Base-by-base conservation (phyloP, 2,329 filamentous ascomycete species). In the Xylariaceae sp. region DNA sequence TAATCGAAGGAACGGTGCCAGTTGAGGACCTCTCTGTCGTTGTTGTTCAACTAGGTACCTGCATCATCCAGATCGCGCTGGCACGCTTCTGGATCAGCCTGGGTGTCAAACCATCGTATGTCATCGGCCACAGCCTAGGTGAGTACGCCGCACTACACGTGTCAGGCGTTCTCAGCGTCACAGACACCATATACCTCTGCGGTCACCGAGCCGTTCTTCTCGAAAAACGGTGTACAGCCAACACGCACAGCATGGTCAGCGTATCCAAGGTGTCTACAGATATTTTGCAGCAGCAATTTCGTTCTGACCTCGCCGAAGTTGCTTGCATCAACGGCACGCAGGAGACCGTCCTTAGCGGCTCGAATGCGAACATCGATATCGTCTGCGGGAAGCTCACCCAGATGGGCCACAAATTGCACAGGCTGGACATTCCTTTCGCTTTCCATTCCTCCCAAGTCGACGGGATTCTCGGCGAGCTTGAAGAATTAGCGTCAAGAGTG, bases 121-220 rank as follows among this genome's bases (percentile, higher is more conserved):
- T 74, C 5, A 55, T 74, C 22, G 73, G 73, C 15, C 72, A 73
- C 58, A 83, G 80, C 59, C 71, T 85, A 40, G 81, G 81, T 45
- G 81, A 85, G 64, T 84, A 83, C 61, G 80, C 81, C 46, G 81
- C 81, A 46, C 73, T 84, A 2, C 74, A 81, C 59, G 74, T 80
- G 47, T 78, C 80, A 52, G 81, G 80, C 48, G 79, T 84, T 39
- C 71, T 84, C 40, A 81, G 79, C 15, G 76, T 75, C 16, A 72
- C 74, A 53, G 81, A 84, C 65, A 79, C 80, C 66, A 72, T 87
- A 22, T 78, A 78, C 39, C 70, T 86, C 3, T 80, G 85, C 42
- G 82, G 61, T 9, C 47, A 44, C 2, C 54, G 64, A 12, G 63
- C 62, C 8, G 9, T 50, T 19, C 51, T 65, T 9, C 62, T 65